Evolutionary conservation across 805 yeast species (phyloP).

Genomic region (Maudiozyma bulderi): DNA sequence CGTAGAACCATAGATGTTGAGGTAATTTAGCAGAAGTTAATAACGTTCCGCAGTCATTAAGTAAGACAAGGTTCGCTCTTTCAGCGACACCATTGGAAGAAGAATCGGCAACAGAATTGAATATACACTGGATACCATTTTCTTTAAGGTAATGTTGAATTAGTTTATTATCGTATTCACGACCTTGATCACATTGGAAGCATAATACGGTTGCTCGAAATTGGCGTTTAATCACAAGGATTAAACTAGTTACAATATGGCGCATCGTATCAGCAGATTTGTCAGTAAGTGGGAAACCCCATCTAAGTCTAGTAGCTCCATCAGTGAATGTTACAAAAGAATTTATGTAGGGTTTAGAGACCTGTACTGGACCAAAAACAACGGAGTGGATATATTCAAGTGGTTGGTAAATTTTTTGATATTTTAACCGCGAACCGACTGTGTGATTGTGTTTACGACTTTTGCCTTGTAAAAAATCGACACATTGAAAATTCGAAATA

Average conservation of each 20-base stretch:
- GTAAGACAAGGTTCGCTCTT: neutral
- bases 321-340: neutral
- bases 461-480: conserved; percentile 48
- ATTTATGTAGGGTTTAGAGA: neutral
- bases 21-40: neutral
- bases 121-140: neutral
- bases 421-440: conserved; percentile 57
- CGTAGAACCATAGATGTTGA: neutral
- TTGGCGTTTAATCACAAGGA: neutral
- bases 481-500: neutral
- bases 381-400: neutral
- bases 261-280: neutral
- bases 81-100: neutral
- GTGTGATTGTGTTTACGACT: conserved; percentile 48
- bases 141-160: neutral
- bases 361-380: neutral
- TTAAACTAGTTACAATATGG: neutral
- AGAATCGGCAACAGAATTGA: neutral
- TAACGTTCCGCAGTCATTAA: neutral
- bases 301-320: neutral
- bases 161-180: neutral
- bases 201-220: neutral
- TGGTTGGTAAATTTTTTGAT: neutral
- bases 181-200: neutral
- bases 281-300: neutral